Evolutionary conservation across 768 basidiomycete genomes (phyloP).

Genomic region (Suillus ampliporus): DNA sequence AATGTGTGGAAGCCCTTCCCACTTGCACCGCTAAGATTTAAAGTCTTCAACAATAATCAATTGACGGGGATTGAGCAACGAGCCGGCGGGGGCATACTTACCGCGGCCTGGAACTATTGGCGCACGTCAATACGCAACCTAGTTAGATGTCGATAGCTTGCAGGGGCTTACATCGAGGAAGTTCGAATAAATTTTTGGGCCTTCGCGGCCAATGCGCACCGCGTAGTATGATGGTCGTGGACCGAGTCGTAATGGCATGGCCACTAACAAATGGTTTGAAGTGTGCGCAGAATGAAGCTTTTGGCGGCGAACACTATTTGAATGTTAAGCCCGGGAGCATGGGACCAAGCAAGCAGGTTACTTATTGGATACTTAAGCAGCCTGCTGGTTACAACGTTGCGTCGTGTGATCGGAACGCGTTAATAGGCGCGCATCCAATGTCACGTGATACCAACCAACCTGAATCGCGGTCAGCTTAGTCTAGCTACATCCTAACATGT

Average conservation of each 20-base stretch:
- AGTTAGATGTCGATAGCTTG: neutral
- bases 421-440: no score
- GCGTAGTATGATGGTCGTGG: conserved; percentile 42
- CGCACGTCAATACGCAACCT: neutral
- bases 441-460: no score
- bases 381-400: neutral
- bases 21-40: conserved; percentile 37
- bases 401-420: neutral
- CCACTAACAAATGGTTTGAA: neutral
- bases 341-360: neutral
- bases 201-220: conserved; percentile 40
- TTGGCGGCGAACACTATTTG: neutral
- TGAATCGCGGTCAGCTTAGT: no score
- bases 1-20: conserved; percentile 39
- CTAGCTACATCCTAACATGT: no score
- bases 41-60: conserved; percentile 22
- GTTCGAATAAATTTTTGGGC: conserved; percentile 37
- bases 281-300: neutral
- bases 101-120: conserved; percentile 29
- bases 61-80: neutral
- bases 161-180: conserved; percentile 30
- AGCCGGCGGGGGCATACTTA: conserved; percentile 16
- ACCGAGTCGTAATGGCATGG: no score
- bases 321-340: neutral
- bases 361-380: neutral